A percentile compares a stretch with the other conserved stretches of the same genome.
Conservation (phyloP, 2,329 filamentous ascomycete species). For the Ophiostoma piceae region DNA sequence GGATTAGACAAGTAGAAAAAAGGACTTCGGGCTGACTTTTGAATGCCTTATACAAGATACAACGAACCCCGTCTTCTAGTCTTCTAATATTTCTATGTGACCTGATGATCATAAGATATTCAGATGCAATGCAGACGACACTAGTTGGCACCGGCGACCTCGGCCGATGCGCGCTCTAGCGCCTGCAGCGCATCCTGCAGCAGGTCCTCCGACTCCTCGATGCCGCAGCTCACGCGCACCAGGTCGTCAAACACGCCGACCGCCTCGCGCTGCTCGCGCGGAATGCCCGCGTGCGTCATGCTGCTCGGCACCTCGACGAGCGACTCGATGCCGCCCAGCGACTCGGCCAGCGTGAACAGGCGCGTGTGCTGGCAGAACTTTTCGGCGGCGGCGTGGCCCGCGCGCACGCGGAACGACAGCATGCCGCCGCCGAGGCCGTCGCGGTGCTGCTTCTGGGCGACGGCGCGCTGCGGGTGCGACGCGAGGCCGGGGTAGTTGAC, state of each 20-base stretch:
- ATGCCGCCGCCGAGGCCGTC: constrained; percentile 93
- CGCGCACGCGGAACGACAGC: constrained; percentile 91
- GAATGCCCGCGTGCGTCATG: constrained; percentile 98
- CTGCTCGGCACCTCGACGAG: constrained; percentile 86
- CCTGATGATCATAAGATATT: neutral
- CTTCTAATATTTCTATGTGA: neutral
- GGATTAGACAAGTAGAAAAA: neutral
- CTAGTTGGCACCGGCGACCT: constrained; percentile 10
- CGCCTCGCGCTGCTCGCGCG: constrained; percentile 79
- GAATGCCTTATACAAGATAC: neutral
- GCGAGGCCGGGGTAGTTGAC: constrained; percentile 94
- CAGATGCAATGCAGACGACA: neutral
- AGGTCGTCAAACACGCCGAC: constrained; percentile 94
- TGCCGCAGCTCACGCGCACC: constrained; percentile 85
- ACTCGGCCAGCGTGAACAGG: constrained; percentile 92
- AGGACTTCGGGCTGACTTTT: neutral
- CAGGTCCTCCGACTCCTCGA: constrained; percentile 85
- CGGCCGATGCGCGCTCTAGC: constrained; percentile 60
- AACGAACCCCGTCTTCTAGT: neutral
- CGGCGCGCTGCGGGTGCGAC: constrained; percentile 78
- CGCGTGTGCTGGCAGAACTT: constrained; percentile 84
- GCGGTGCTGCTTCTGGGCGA: constrained; percentile 87
- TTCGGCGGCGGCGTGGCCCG: constrained; percentile 79
- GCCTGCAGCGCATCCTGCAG: constrained; percentile 74
- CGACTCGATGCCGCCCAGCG: constrained; percentile 80